Conservation (phyloP, 495 filamentous ascomycete species). For the Xylaria castorea region DNA sequence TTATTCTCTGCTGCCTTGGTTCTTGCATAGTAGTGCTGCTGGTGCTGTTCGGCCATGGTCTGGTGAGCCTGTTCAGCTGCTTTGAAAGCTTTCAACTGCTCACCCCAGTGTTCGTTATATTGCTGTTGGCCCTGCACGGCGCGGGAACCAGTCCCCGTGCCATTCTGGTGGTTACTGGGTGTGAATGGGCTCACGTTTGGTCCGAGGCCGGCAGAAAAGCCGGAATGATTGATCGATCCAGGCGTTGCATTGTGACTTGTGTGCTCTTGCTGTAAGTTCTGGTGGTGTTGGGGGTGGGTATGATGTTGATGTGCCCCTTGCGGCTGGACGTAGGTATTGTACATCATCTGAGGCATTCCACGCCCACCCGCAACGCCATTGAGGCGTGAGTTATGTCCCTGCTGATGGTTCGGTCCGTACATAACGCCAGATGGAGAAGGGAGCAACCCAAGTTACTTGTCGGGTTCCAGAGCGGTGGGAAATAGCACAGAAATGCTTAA, state of each 20-base stretch:
- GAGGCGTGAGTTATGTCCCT: slow-evolving; percentile 76
- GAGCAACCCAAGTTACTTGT: slow-evolving; percentile 71
- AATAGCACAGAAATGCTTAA: slow-evolving; percentile 30
- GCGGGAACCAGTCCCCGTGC: slow-evolving; percentile 57
- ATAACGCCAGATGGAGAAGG: slow-evolving; percentile 66
- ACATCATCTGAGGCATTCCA: slow-evolving; percentile 64
- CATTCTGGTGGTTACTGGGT: slow-evolving; percentile 76
- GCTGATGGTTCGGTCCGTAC: slow-evolving; percentile 82
- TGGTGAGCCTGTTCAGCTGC: slow-evolving; percentile 71
- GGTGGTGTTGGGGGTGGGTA: slow-evolving; percentile 71
- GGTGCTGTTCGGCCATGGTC: slow-evolving; percentile 66
- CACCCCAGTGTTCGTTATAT: slow-evolving; percentile 84
- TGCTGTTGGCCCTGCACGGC: slow-evolving; percentile 55
- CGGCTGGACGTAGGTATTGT: slow-evolving; percentile 69
- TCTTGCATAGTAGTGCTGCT: slow-evolving; percentile 62
- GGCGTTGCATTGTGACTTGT: slow-evolving; percentile 62
- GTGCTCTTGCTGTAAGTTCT: slow-evolving; percentile 75
- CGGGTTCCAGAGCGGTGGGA: slow-evolving; percentile 64
- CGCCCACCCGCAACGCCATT: slow-evolving; percentile 60
- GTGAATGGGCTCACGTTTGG: slow-evolving; percentile 79
- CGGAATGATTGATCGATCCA: slow-evolving; percentile 74
- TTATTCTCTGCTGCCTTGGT: slow-evolving; percentile 60
- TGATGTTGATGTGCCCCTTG: slow-evolving; percentile 71
- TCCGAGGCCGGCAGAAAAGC: slow-evolving; percentile 76
- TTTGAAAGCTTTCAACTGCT: slow-evolving; percentile 80